phyloP scores from a whole-genome alignment of 371 early-diverging fungal genomes.

The Catenaria anguillulae region DNA sequence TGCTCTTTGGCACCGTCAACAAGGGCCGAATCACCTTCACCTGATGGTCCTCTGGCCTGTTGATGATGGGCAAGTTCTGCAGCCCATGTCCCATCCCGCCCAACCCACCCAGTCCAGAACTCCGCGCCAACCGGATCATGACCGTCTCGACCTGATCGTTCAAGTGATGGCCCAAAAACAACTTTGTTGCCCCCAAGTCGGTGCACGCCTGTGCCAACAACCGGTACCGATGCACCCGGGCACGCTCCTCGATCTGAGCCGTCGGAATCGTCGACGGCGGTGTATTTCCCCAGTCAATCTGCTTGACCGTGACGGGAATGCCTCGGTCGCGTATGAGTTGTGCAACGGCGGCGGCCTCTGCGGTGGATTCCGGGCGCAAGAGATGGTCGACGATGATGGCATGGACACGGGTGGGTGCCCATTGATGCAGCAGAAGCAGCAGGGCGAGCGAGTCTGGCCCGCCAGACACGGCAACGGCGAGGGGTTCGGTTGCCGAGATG shows the following conservation, averaged over 20 bases:
- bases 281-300: background rate
- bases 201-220: background rate
- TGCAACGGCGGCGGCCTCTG: background rate
- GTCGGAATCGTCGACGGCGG: background rate
- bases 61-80: background rate
- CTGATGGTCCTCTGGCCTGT: background rate
- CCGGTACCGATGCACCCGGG: background rate
- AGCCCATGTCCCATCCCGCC: background rate
- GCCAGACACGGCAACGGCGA: slow-evolving; percentile 5
- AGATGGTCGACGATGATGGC: slow-evolving; percentile 2
- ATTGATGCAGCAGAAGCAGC: background rate
- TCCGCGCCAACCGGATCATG: background rate
- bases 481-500: background rate
- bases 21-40: background rate
- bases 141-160: slow-evolving; percentile 6
- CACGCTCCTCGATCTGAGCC: background rate
- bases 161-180: background rate
- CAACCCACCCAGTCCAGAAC: background rate
- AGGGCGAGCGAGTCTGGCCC: slow-evolving; percentile 3
- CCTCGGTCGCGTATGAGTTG: background rate
- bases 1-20: background rate
- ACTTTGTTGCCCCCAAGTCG: background rate
- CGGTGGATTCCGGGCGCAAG: background rate
- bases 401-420: background rate
- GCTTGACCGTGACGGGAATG: background rate